A percentile compares a stretch with the other conserved stretches of the same genome.
phyloP scores from a whole-genome alignment of 768 basidiomycete genomes.

The Phaeotremella skinneri region DNA sequence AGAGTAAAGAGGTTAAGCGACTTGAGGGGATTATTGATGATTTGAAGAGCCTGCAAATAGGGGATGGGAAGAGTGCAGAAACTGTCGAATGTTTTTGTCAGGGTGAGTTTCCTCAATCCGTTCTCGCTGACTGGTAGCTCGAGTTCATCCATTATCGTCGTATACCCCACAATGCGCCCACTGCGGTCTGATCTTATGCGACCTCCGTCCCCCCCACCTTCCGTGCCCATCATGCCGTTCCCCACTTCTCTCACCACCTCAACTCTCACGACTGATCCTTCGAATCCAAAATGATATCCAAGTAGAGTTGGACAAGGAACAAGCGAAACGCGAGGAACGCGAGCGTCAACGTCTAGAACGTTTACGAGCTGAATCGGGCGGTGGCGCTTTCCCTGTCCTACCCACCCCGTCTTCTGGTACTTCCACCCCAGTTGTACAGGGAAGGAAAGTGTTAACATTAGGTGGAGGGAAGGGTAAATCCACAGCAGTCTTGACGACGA shows the following conservation, averaged over 20 bases:
- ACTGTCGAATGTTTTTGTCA: slow-evolving; percentile 46
- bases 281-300: slow-evolving; percentile 40
- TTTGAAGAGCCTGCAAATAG: slow-evolving; percentile 28
- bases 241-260: slow-evolving; percentile 32
- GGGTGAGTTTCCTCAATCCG: slow-evolving; percentile 30
- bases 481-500: slow-evolving; percentile 39
- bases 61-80: slow-evolving; percentile 30
- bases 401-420: not conserved
- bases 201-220: slow-evolving; percentile 46
- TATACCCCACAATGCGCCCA: slow-evolving; percentile 50
- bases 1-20: slow-evolving; percentile 35
- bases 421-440: not conserved
- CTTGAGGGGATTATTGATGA: slow-evolving; percentile 38
- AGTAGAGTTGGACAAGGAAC: slow-evolving; percentile 34
- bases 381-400: slow-evolving; percentile 45
- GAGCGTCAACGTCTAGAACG: slow-evolving; percentile 33
- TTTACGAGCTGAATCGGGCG: slow-evolving; percentile 36
- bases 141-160: slow-evolving; percentile 46
- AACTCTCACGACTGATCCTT: slow-evolving; percentile 37
- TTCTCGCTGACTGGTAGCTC: slow-evolving; percentile 28
- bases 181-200: slow-evolving; percentile 51
- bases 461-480: slow-evolving; percentile 39
- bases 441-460: slow-evolving; percentile 44
- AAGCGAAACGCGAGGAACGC: slow-evolving; percentile 23
- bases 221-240: slow-evolving; percentile 51